Evolutionary conservation across 169 alveolate genomes (phyloP).

Genomic region (Cryptosporidium sp.): DNA sequence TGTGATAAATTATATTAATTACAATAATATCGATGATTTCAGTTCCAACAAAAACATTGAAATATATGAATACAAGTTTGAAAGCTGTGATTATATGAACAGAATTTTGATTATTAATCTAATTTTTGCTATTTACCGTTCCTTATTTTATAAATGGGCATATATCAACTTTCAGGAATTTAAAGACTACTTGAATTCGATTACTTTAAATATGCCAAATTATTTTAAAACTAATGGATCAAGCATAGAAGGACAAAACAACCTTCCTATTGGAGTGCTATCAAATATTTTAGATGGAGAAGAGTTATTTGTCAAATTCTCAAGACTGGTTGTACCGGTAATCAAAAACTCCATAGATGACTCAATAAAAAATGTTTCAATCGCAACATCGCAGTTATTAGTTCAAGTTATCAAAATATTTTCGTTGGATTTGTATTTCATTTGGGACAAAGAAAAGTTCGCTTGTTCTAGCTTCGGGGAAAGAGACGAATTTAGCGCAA

Average conservation of each 20-base stretch:
- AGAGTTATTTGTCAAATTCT: constrained; percentile 20
- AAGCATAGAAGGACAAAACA: background rate
- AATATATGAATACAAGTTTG: constrained; percentile 23
- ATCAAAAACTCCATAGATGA: constrained; percentile 18
- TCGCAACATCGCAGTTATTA: constrained; percentile 21
- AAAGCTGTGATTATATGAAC: constrained; percentile 8
- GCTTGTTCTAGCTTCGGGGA: constrained; percentile 27
- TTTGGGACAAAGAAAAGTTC: constrained; percentile 4
- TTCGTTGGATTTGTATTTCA: constrained; percentile 17
- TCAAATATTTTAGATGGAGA: constrained; percentile 28
- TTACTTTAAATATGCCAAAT: background rate
- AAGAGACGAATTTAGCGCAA: background rate
- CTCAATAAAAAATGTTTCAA: constrained; percentile 45
- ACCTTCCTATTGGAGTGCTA: background rate
- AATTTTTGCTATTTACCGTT: constrained; percentile 37
- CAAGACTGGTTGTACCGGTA: constrained; percentile 45
- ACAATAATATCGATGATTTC: background rate
- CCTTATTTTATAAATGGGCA: constrained; percentile 53
- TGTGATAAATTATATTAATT: background rate
- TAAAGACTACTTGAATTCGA: background rate
- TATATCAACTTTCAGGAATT: constrained; percentile 10
- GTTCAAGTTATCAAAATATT: constrained; percentile 44
- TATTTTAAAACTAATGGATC: background rate
- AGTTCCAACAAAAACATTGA: background rate
- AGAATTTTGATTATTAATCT: constrained; percentile 30